Conservation (phyloP, 31 red algal genomes). For the Porphyra umbilicalis region DNA sequence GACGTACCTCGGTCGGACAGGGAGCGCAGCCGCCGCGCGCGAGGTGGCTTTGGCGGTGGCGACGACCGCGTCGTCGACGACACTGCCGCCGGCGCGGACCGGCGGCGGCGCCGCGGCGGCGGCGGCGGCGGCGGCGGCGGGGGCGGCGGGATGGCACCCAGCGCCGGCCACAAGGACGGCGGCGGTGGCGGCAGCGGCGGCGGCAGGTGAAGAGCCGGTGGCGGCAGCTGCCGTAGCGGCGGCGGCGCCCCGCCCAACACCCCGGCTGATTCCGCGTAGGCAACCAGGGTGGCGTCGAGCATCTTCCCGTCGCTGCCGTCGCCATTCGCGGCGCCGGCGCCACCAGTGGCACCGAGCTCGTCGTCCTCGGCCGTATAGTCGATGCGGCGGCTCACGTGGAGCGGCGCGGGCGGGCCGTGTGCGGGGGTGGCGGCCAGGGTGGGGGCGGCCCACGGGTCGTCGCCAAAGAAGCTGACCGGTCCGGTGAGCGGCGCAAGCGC, state of each 20-base stretch:
- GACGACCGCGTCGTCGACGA: not conserved
- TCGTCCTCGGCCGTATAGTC: not conserved
- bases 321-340: not conserved
- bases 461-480: not conserved
- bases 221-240: not conserved
- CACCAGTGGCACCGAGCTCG: not conserved
- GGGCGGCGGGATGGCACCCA: not conserved
- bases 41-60: not conserved
- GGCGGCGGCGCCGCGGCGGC: not conserved
- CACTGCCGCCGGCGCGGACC: not conserved
- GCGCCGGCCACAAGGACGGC: not conserved
- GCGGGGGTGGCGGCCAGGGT: not conserved
- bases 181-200: not conserved
- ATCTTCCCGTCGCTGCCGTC: not conserved
- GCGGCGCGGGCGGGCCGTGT: not conserved
- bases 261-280: too few relatives aligned
- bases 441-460: not conserved
- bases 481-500: too few relatives aligned
- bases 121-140: not conserved
- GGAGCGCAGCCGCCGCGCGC: not conserved
- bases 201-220: not conserved
- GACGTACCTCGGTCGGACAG: not conserved
- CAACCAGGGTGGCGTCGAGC: not conserved
- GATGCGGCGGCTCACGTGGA: not conserved
- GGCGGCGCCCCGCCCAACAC: too few relatives aligned